Evolutionary conservation across 1,284 basidiomycete genomes (phyloP).

Genomic region (Sanguinoderma infundibulare): DNA sequence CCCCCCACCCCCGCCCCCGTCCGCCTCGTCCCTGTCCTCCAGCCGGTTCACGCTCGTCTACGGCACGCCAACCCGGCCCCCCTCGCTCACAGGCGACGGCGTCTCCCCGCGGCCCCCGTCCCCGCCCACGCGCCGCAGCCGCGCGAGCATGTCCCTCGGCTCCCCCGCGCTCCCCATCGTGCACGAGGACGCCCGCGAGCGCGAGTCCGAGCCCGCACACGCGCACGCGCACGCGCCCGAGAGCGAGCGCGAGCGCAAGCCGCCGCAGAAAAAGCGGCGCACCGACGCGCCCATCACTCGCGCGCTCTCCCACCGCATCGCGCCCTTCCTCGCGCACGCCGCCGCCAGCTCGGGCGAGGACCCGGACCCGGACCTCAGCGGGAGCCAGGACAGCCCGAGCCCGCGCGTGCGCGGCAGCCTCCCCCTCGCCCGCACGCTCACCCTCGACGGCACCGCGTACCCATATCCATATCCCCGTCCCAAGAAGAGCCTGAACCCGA

Average conservation of each 20-base stretch:
- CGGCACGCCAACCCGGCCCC: neutral
- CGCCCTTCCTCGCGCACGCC: slow-evolving; percentile 13
- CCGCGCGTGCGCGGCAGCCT: neutral
- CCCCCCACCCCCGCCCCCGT: slow-evolving; percentile 9
- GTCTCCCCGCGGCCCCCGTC: slow-evolving; percentile 14
- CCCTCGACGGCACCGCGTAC: neutral
- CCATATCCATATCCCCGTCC: neutral
- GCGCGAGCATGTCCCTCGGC: slow-evolving; percentile 11
- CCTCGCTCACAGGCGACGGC: neutral
- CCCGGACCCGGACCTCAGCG: slow-evolving; percentile 2
- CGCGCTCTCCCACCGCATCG: slow-evolving; percentile 26
- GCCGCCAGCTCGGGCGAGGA: too few species aligned
- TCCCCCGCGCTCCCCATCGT: slow-evolving; percentile 22
- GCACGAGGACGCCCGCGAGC: slow-evolving; percentile 23
- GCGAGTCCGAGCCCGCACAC: too few species aligned
- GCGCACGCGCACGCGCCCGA: neutral
- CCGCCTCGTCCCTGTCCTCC: slow-evolving; percentile 8
- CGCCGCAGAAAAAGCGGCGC: slow-evolving; percentile 27
- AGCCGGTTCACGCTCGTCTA: neutral
- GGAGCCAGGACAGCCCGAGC: neutral
- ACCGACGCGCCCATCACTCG: slow-evolving; percentile 19
- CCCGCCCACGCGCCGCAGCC: slow-evolving; percentile 21
- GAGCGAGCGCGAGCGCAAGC: neutral
- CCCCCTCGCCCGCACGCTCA: neutral
- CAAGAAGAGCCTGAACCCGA: neutral